phyloP scores from a whole-genome alignment of 768 basidiomycete species.

The Trametes coccinea region DNA sequence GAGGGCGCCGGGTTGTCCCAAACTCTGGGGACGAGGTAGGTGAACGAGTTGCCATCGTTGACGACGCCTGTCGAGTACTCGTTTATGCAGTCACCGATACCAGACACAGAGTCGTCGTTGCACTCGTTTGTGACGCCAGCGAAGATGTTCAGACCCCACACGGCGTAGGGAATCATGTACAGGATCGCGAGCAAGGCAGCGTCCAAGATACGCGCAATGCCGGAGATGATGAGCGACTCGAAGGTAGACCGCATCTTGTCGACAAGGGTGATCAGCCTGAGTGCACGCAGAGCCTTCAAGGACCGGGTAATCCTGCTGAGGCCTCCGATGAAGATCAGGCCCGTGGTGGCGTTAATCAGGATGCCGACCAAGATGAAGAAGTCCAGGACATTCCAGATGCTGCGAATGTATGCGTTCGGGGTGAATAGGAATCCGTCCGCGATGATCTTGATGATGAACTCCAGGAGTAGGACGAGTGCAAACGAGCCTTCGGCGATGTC shows the following conservation, averaged over 20 bases:
- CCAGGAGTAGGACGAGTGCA: conserved; percentile 68
- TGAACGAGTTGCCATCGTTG: conserved; percentile 59
- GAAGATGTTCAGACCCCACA: conserved; percentile 95
- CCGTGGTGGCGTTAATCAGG: conserved; percentile 70
- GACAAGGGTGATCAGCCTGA: conserved; percentile 88
- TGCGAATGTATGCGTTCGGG: conserved; percentile 88
- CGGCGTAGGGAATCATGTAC: conserved; percentile 89
- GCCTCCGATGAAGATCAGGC: conserved; percentile 74
- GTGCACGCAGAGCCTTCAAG: conserved; percentile 83
- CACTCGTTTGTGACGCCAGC: conserved; percentile 80
- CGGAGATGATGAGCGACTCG: conserved; percentile 83
- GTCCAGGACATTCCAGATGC: conserved; percentile 92
- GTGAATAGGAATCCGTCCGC: conserved; percentile 93
- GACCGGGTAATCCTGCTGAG: conserved; percentile 81
- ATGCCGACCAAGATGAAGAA: conserved; percentile 81
- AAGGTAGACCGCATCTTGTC: conserved; percentile 86
- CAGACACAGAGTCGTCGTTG: conserved; percentile 64
- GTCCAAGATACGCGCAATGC: conserved; percentile 81
- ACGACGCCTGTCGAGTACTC: conserved; percentile 62
- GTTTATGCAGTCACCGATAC: conserved; percentile 65
- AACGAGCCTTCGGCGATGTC: conserved; percentile 77
- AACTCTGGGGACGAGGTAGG: conserved; percentile 78
- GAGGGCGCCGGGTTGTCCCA: conserved; percentile 87
- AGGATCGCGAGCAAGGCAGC: conserved; percentile 88
- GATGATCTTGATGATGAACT: conserved; percentile 86